Percentiles rank a stretch among this genome's conserved stretches.
Evolutionary conservation across 768 basidiomycete species (phyloP).

Genomic region (Podaxis carcinomalis): DNA sequence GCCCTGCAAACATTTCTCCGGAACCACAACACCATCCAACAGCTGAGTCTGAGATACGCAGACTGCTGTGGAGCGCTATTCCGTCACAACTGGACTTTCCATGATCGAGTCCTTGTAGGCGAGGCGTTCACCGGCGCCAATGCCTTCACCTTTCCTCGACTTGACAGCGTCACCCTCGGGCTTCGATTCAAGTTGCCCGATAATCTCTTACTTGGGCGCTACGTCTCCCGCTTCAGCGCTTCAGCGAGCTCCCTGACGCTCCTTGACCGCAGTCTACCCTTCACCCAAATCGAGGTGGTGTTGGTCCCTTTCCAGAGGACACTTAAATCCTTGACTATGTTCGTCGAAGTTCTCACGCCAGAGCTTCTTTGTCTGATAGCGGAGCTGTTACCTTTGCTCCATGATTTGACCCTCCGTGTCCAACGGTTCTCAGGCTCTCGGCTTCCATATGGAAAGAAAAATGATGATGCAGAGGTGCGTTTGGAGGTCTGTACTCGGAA

Average conservation of each 20-base stretch:
- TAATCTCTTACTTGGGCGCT: background rate
- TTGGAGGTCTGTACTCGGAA: background rate
- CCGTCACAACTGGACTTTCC: background rate
- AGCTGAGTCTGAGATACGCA: background rate
- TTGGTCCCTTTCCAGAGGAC: background rate
- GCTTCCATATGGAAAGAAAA: background rate
- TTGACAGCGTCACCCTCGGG: background rate
- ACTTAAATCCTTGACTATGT: background rate
- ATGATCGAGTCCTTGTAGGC: conserved; percentile 1
- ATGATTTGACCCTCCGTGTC: background rate
- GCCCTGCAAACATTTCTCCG: background rate
- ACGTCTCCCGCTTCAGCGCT: conserved; percentile 1
- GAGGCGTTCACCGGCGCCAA: background rate
- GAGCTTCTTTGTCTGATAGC: background rate
- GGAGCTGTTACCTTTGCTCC: background rate
- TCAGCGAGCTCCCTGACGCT: background rate
- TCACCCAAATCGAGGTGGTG: background rate
- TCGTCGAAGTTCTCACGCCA: background rate
- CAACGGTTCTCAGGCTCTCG: background rate
- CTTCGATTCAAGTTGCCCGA: background rate
- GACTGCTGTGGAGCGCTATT: background rate
- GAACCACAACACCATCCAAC: background rate
- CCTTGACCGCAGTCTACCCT: background rate
- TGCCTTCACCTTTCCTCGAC: background rate
- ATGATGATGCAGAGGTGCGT: background rate